A percentile compares a stretch with the other conserved stretches of the same genome.
Conservation (phyloP, 2,329 filamentous ascomycete genomes). For the Fusarium denticulatum region DNA sequence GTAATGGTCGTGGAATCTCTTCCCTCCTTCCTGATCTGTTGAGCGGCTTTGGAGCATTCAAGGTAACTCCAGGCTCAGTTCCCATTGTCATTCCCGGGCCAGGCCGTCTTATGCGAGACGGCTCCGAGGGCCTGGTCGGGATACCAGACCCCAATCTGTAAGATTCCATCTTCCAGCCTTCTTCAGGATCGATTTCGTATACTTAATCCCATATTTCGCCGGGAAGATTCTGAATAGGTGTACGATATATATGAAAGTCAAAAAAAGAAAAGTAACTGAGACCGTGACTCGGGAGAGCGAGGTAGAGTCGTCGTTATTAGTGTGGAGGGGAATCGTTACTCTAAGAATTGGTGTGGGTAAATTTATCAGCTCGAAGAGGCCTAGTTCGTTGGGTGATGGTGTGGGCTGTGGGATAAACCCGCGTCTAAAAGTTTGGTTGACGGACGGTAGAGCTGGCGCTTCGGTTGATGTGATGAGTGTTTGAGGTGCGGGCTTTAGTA, state of each 20-base stretch:
- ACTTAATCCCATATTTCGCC: slow-evolving; percentile 36
- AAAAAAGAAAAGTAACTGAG: slow-evolving; percentile 1
- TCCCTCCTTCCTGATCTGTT: slow-evolving; percentile 37
- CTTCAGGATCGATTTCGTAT: slow-evolving; percentile 34
- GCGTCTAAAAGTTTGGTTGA: slow-evolving; percentile 36
- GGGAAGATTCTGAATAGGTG: not conserved
- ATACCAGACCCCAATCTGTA: slow-evolving; percentile 53
- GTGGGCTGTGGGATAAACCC: slow-evolving; percentile 37
- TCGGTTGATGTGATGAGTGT: slow-evolving; percentile 36
- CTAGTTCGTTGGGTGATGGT: slow-evolving; percentile 40
- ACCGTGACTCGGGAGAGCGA: slow-evolving; percentile 34
- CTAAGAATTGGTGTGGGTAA: slow-evolving; percentile 38
- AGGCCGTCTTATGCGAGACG: slow-evolving; percentile 44
- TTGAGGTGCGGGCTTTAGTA: slow-evolving; percentile 22
- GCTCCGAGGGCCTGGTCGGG: slow-evolving; percentile 53
- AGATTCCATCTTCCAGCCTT: slow-evolving; percentile 56
- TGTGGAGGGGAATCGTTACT: slow-evolving; percentile 34
- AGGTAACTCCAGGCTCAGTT: slow-evolving; percentile 29
- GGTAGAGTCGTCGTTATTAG: slow-evolving; percentile 44
- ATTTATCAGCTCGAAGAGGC: slow-evolving; percentile 35
- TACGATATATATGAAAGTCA: slow-evolving; percentile 30
- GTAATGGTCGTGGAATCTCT: slow-evolving; percentile 27
- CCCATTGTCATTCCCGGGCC: slow-evolving; percentile 22
- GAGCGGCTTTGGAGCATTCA: slow-evolving; percentile 38
- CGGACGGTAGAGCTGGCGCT: slow-evolving; percentile 30